Evolutionary conservation across 306 rosid species (phyloP).

Genomic region (Cucumis melo): DNA sequence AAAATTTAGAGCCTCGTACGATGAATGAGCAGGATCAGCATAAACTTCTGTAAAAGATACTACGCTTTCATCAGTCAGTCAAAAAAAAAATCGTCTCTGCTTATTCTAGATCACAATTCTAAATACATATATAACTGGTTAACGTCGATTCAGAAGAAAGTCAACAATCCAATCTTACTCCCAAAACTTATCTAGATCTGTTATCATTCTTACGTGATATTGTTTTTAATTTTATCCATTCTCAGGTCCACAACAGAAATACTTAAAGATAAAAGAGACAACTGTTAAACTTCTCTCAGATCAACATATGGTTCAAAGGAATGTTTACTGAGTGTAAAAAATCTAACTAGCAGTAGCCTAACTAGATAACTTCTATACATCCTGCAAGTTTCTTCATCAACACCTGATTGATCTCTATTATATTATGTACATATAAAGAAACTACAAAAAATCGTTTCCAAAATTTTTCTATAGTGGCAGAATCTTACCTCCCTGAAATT

Average conservation of each 20-base stretch:
- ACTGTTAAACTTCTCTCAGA: background rate
- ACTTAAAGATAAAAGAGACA: background rate
- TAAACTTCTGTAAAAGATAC: slow-evolving; percentile 55
- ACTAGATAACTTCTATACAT: background rate
- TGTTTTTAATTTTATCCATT: background rate
- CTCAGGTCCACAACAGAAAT: background rate
- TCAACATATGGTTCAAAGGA: background rate
- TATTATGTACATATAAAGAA: background rate
- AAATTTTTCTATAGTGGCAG: background rate
- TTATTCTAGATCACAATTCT: background rate
- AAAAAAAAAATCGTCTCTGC: too few relatives aligned
- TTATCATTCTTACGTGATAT: background rate
- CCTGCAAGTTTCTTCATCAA: background rate
- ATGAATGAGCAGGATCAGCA: slow-evolving; percentile 69
- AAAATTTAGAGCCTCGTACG: slow-evolving; percentile 66
- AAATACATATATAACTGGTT: background rate
- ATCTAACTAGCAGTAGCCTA: background rate
- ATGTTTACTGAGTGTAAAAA: background rate
- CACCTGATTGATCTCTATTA: background rate
- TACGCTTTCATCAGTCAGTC: background rate
- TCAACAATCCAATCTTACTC: background rate
- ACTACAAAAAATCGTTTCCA: background rate
- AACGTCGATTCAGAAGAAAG: background rate
- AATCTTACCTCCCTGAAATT: slow-evolving; percentile 73
- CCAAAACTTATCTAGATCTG: background rate